Conservation (phyloP, 1,139 yeast species). For the Geotrichum bryndzae region DNA sequence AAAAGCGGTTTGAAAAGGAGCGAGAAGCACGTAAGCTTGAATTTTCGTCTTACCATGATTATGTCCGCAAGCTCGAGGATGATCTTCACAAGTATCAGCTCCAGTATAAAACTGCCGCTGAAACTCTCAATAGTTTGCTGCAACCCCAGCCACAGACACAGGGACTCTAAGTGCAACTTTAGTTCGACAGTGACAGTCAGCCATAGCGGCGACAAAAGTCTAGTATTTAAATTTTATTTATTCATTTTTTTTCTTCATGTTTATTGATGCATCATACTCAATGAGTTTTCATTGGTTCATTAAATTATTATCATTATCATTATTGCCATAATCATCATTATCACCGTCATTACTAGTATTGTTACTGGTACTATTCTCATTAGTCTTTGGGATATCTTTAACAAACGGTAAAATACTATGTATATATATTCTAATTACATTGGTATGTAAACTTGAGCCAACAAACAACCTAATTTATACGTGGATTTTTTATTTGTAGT, state of each 20-base stretch:
- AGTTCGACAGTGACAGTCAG: no score
- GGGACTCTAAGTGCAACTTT: not conserved
- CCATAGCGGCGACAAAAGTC: no score
- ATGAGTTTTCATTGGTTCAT: not conserved
- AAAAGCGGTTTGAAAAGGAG: slow-evolving; percentile 21
- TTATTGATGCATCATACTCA: not conserved
- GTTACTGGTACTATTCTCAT: no score
- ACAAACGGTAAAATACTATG: no score
- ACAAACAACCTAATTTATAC: no score
- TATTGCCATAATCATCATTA: not conserved
- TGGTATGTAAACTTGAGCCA: no score
- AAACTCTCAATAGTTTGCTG: slow-evolving; percentile 5
- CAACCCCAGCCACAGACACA: not conserved
- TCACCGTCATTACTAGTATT: not conserved
- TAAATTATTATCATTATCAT: not conserved
- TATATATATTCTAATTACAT: no score
- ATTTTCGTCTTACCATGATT: slow-evolving; percentile 20
- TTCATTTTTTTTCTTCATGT: not conserved
- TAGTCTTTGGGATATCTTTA: no score
- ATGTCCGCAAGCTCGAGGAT: slow-evolving; percentile 19
- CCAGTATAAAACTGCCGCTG: slow-evolving; percentile 9
- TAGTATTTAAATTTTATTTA: no score
- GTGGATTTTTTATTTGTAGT: no score
- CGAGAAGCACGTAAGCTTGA: slow-evolving; percentile 22
- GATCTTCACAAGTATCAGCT: slow-evolving; percentile 14